These are phyloP conservation scores for Coemansia sp. DNA, from an alignment of 192 early-diverging fungal genomes.

Conservation along the genomic window DNA sequence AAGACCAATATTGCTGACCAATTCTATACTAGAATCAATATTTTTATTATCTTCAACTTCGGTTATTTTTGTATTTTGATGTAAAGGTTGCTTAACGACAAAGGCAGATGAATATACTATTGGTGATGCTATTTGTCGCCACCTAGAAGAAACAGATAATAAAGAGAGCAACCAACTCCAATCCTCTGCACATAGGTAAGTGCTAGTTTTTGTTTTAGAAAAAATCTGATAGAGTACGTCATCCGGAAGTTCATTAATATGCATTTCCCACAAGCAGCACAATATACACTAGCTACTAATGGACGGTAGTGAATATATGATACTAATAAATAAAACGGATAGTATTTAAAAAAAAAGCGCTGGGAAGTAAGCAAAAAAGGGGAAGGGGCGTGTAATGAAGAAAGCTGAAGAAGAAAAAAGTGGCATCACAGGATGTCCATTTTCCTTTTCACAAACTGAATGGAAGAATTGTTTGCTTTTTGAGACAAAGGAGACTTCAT, in stretches of 20 bases:
- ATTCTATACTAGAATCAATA: not conserved
- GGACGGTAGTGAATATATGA: too few relatives aligned
- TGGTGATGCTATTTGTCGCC: conserved; percentile 3
- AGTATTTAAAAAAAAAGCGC: too few relatives aligned
- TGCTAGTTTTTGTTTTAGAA: not conserved
- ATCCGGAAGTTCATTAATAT: conserved; percentile 3
- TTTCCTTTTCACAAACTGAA: not conserved
- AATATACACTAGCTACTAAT: too few relatives aligned
- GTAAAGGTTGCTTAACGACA: conserved; percentile 3
- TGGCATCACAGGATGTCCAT: not conserved
- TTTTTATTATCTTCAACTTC: not conserved
- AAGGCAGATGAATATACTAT: conserved; percentile 6
- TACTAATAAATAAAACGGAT: too few relatives aligned
- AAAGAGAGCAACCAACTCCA: conserved; percentile 1
- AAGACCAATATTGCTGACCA: conserved; percentile 5
- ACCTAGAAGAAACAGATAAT: conserved; percentile 3
- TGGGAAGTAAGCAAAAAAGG: not conserved
- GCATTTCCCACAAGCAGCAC: not conserved
- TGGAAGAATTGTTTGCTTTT: too few relatives aligned
- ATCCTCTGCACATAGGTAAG: not conserved
- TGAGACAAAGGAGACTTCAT: too few relatives aligned
- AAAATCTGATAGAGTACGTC: conserved; percentile 3
- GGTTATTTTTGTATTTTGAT: not conserved
- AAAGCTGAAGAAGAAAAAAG: not conserved
- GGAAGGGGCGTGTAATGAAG: not conserved